Percentiles rank a stretch among this genome's conserved stretches.
phyloP scores from a whole-genome alignment of 495 filamentous ascomycete species.

The Neurospora africana region DNA sequence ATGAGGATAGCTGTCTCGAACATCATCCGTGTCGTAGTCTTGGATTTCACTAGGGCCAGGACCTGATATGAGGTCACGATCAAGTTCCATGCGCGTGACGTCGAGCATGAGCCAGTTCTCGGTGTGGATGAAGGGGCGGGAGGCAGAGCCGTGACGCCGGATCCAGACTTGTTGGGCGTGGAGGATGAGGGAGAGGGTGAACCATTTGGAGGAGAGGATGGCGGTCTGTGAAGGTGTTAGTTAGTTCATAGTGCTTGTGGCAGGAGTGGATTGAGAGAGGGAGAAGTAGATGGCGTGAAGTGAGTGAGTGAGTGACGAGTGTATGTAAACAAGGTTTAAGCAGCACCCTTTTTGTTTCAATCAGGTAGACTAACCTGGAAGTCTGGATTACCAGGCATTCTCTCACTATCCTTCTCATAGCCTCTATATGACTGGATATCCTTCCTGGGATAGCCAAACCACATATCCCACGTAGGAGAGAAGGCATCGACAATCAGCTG shows the following conservation, averaged over 20 bases:
- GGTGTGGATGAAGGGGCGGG: not conserved
- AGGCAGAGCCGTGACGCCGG: conserved; percentile 1
- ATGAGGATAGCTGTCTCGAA: not conserved
- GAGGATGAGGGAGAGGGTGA: conserved; percentile 19
- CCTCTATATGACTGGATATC: not conserved
- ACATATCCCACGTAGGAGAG: conserved; percentile 27
- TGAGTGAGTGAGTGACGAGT: not conserved
- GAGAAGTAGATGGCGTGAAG: not conserved
- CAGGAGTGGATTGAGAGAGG: not conserved
- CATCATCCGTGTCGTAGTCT: not conserved
- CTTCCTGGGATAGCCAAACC: conserved; percentile 12
- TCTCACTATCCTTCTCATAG: not conserved
- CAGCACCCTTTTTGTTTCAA: not conserved
- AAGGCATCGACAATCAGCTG: conserved; percentile 25
- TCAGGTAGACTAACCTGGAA: conserved; percentile 22
- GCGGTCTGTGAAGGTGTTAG: conserved; percentile 12
- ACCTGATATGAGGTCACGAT: not conserved
- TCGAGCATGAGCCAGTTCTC: not conserved
- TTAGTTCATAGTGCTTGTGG: not conserved
- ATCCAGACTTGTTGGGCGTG: conserved; percentile 22
- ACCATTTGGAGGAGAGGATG: conserved; percentile 23
- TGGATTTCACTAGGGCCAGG: not conserved
- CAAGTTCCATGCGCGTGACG: not conserved
- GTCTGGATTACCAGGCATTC: conserved; percentile 16
- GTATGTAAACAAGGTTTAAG: not conserved